Percentiles rank a stretch among this genome's conserved stretches.
phyloP scores from a whole-genome alignment of 768 basidiomycete genomes.

The Zangia roseola region DNA sequence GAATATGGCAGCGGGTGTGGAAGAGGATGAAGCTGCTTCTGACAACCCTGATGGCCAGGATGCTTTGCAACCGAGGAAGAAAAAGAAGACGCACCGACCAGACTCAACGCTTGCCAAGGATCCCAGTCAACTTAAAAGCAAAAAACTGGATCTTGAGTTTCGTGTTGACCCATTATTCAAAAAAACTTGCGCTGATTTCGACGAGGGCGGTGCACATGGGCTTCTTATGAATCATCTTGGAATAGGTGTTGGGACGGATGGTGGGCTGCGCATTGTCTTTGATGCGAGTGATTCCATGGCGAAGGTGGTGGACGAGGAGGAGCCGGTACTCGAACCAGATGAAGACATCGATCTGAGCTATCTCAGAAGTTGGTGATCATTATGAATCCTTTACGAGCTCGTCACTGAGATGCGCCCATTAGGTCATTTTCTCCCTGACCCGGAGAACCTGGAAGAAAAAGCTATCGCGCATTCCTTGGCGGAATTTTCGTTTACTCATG shows the following conservation, averaged over 20 bases:
- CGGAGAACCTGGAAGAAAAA: constrained; percentile 59
- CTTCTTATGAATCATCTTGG: constrained; percentile 95
- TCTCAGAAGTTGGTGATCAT: constrained; percentile 51
- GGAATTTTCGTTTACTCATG: constrained; percentile 79
- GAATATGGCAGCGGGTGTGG: constrained; percentile 57
- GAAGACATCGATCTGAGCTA: constrained; percentile 64
- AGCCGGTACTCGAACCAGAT: constrained; percentile 61
- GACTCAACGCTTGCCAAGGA: constrained; percentile 91
- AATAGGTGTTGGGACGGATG: constrained; percentile 73
- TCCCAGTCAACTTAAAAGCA: constrained; percentile 74
- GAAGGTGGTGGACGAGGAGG: constrained; percentile 72
- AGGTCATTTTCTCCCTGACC: constrained; percentile 75
- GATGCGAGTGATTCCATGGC: constrained; percentile 92
- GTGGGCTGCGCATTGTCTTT: constrained; percentile 87
- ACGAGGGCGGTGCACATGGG: constrained; percentile 96
- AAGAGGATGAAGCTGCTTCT: constrained; percentile 59
- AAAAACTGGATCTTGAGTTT: constrained; percentile 95
- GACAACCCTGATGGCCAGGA: constrained; percentile 67
- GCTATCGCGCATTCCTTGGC: constrained; percentile 81
- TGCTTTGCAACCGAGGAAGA: constrained; percentile 52
- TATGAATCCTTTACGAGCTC: not conserved
- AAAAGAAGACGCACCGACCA: constrained; percentile 65
- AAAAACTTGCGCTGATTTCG: constrained; percentile 98
- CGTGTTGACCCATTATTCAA: constrained; percentile 95
- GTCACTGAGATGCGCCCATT: constrained; percentile 7